Conservation (phyloP, 176 grass and related monocot species). For the Elymus sibiricus region DNA sequence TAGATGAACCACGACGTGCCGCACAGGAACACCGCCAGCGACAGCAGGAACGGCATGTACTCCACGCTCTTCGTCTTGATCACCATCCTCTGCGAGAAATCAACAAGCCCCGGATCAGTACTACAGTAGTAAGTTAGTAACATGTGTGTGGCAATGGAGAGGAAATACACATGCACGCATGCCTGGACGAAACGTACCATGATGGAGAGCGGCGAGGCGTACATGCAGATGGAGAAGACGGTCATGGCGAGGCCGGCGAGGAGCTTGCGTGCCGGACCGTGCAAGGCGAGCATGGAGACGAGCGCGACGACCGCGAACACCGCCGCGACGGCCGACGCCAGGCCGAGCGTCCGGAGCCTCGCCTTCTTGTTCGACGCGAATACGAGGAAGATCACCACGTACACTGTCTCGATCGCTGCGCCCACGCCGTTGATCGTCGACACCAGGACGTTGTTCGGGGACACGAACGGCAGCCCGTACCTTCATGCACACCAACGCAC, state of each 20-base stretch:
- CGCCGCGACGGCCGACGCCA: constrained; percentile 46
- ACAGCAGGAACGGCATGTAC: constrained; percentile 96
- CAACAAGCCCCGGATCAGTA: neutral
- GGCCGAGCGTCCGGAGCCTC: constrained; percentile 47
- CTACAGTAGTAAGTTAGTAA: neutral
- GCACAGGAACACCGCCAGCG: constrained; percentile 88
- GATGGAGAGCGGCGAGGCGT: constrained; percentile 90
- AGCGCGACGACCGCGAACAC: constrained; percentile 55
- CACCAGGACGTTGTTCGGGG: constrained; percentile 89
- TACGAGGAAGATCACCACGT: constrained; percentile 75
- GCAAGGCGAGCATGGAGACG: constrained; percentile 62
- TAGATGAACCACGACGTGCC: constrained; percentile 97
- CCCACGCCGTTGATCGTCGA: constrained; percentile 91
- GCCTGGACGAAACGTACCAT: constrained; percentile 43
- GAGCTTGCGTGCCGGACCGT: constrained; percentile 51
- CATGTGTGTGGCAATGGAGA: neutral
- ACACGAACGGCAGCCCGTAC: constrained; percentile 90
- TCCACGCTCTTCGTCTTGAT: constrained; percentile 96
- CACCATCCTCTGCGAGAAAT: constrained; percentile 63
- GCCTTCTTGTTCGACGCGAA: constrained; percentile 52
- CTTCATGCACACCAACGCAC: constrained; percentile 12
- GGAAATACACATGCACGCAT: neutral
- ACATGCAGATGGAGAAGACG: constrained; percentile 97
- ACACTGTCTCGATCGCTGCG: constrained; percentile 55
- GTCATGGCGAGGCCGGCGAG: constrained; percentile 69